A percentile compares a stretch with the other conserved stretches of the same genome.
These are phyloP conservation scores for Teratosphaeriaceae sp. DNA, from an alignment of 2,329 filamentous ascomycete species.

Conservation along the genomic window DNA sequence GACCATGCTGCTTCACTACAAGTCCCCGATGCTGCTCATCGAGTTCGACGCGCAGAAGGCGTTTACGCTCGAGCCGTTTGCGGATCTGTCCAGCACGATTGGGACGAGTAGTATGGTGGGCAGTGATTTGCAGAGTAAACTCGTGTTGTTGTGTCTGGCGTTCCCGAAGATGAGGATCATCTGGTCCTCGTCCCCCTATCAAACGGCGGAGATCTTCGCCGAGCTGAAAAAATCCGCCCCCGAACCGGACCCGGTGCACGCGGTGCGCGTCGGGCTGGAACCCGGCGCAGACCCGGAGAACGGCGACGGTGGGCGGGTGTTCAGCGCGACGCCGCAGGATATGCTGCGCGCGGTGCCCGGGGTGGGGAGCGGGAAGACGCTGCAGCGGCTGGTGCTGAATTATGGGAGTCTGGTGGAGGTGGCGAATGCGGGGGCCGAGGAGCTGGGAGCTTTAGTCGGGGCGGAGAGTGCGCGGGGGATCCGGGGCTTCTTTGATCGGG, in stretches of 20 bases:
- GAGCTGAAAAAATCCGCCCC: conserved; percentile 82
- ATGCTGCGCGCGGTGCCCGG: conserved; percentile 84
- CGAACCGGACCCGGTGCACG: conserved; percentile 84
- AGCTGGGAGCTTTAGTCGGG: conserved; percentile 69
- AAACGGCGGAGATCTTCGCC: conserved; percentile 95
- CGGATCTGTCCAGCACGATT: conserved; percentile 51
- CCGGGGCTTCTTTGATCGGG: conserved; percentile 69
- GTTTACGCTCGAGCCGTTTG: conserved; percentile 71
- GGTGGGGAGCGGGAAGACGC: conserved; percentile 70
- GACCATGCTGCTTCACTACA: conserved; percentile 91
- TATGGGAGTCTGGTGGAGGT: conserved; percentile 73
- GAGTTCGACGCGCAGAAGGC: conserved; percentile 98
- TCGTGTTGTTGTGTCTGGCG: conserved; percentile 85
- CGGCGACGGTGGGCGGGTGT: conserved; percentile 63
- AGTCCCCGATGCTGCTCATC: conserved; percentile 81
- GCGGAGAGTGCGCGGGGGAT: conserved; percentile 71
- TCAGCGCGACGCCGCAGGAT: conserved; percentile 81
- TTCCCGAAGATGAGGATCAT: conserved; percentile 88
- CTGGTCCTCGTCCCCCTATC: conserved; percentile 88
- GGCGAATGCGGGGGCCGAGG: conserved; percentile 73
- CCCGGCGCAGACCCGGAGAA: conserved; percentile 45
- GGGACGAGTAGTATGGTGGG: conserved; percentile 54
- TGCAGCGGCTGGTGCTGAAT: conserved; percentile 64
- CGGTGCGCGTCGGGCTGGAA: conserved; percentile 75
- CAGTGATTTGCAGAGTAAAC: conserved; percentile 80